Percentiles rank a stretch among this genome's conserved stretches.
Evolutionary conservation across 75 land plant genomes (phyloP).

Genomic region (Isoetes taiwanensis): DNA sequence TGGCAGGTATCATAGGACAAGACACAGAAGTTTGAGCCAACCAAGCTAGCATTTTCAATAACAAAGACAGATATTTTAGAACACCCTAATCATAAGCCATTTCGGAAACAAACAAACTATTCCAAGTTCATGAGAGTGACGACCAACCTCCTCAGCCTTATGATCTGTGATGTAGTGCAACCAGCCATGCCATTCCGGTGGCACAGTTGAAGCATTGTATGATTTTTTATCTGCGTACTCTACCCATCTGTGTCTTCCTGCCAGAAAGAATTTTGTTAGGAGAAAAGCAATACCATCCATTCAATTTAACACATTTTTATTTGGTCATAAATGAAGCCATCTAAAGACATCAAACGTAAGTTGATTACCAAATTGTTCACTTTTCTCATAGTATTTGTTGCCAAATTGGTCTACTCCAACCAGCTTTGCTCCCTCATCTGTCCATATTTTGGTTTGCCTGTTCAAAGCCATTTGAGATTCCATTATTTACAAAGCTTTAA

Average conservation of each 20-base stretch:
- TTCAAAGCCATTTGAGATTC: too few species aligned
- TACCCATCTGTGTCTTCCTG: conserved; percentile 96
- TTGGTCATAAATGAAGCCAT: too few species aligned
- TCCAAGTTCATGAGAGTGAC: too few species aligned
- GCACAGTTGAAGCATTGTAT: conserved; percentile 88
- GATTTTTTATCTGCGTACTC: conserved; percentile 63
- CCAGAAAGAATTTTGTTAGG: background rate
- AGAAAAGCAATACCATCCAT: too few species aligned
- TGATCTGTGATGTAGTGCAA: conserved; percentile 86
- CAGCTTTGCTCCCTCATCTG: conserved; percentile 47
- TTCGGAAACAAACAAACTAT: too few species aligned
- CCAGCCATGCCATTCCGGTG: conserved; percentile 99
- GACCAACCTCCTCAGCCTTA: conserved; percentile 43
- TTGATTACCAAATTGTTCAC: conserved; percentile 53
- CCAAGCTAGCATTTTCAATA: too few species aligned
- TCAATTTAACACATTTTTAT: too few species aligned
- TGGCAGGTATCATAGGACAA: too few species aligned
- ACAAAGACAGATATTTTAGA: too few species aligned
- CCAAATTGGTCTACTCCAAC: conserved; percentile 84
- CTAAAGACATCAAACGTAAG: too few species aligned
- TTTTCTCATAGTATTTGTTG: conserved; percentile 77
- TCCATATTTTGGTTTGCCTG: conserved; percentile 77
- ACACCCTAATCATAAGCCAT: too few species aligned
- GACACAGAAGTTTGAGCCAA: too few species aligned
- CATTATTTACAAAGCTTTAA: conserved; percentile 7